Evolutionary conservation across 2,329 filamentous ascomycete species (phyloP), one percentile per base, ranked within the genome.

Genomic region (Aspergillus sclerotialis): DNA sequence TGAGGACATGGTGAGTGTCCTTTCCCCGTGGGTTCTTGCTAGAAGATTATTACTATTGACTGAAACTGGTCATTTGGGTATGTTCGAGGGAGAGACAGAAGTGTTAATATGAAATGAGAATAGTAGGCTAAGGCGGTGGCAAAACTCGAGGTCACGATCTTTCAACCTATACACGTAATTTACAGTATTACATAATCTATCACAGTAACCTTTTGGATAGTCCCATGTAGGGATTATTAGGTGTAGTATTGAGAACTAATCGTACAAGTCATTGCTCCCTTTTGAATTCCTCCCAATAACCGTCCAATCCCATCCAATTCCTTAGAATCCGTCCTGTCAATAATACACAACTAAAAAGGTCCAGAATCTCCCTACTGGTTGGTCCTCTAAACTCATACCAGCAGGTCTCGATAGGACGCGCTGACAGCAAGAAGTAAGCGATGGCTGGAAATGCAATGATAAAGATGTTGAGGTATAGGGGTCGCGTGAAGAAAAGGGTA

Each of bases 281-380:
- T n/a, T n/a, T n/a, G n/a, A n/a, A n/a, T n/a, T n/a, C n/a, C n/a
- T n/a, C n/a, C n/a, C n/a, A n/a, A n/a, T n/a, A n/a, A n/a, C n/a
- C n/a, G n/a, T n/a, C 19, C 19, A 23, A 23, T 6, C 10, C 6
- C 19, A 23, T 23, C 19, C 19, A 23, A 10, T 6, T 23, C 6
- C 19, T 10, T 23, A 23, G n/a, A n/a, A n/a, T 23, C 38, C 26
- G 35, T 46, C 39, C 39, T 32, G 42, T 35, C 30, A 38, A 48
- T 48, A 42, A 46, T 49, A 48, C 46, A 50, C 40, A 40, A 36
- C 30, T 37, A 46, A 36, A 38, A 37, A 23, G 7, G 7, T 7
- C 33, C 35, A 41, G 12, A 40, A 38, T n/a, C n/a, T n/a, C n/a
- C n/a, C n/a, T n/a, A 10, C 19, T 23, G 19, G 19, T 10, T 23